phyloP scores from a whole-genome alignment of 768 basidiomycete species.

The Panaeolus cyanescens region DNA sequence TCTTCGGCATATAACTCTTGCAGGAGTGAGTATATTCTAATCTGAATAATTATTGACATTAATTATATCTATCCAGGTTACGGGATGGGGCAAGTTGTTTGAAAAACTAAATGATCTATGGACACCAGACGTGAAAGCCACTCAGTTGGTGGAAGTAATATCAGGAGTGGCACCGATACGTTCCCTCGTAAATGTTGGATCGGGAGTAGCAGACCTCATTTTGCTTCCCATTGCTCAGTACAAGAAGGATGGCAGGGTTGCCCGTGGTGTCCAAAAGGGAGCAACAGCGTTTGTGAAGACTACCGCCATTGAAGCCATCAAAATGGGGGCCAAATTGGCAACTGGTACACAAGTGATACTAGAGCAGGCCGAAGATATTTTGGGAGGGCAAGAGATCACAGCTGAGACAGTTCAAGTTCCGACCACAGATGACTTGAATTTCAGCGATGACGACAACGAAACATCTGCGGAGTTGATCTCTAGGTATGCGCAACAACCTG shows the following conservation, averaged over 20 bases:
- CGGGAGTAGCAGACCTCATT: constrained; percentile 94
- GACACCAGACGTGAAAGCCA: constrained; percentile 99
- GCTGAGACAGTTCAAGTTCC: constrained; percentile 64
- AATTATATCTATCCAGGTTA: constrained; percentile 54
- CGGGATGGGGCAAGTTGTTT: constrained; percentile 89
- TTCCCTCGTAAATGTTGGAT: constrained; percentile 96
- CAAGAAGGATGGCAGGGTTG: constrained; percentile 92
- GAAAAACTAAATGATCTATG: constrained; percentile 95
- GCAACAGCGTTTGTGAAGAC: constrained; percentile 91
- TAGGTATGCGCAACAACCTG: constrained; percentile 91
- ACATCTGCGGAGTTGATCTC: constrained; percentile 65
- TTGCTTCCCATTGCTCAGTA: constrained; percentile 96
- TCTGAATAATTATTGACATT: not conserved
- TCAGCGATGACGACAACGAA: constrained; percentile 42
- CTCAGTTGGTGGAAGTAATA: constrained; percentile 95
- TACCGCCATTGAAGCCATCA: constrained; percentile 94
- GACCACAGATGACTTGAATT: constrained; percentile 33
- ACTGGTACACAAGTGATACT: constrained; percentile 98
- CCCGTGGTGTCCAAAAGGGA: constrained; percentile 92
- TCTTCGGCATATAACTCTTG: constrained; percentile 85
- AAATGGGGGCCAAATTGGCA: constrained; percentile 89
- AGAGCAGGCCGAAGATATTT: constrained; percentile 89
- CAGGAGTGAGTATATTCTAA: constrained; percentile 65
- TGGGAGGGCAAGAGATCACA: constrained; percentile 75
- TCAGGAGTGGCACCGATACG: constrained; percentile 96